Evolutionary conservation across 1,139 yeast species (phyloP).

Genomic region (Starmera stellimalicola): DNA sequence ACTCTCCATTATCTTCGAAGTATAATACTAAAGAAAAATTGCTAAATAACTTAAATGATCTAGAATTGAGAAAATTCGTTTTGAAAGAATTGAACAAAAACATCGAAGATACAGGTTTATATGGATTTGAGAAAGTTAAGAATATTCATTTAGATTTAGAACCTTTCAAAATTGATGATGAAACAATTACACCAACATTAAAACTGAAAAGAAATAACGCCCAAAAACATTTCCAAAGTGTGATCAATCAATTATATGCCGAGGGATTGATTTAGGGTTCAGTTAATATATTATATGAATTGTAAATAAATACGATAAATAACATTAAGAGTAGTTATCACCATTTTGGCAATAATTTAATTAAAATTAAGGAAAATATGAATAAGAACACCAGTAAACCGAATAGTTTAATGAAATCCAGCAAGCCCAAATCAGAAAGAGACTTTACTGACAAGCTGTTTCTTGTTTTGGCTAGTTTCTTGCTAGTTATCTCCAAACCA

Average conservation of each 20-base stretch:
- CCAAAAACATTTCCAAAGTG: constrained; percentile 28
- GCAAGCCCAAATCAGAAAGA: constrained; percentile 23
- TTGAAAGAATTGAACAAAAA: constrained; percentile 23
- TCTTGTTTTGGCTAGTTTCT: constrained; percentile 23
- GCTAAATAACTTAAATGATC: constrained; percentile 20
- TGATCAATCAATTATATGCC: constrained; percentile 31
- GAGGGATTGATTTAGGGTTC: constrained; percentile 23
- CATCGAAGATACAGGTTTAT: constrained; percentile 23
- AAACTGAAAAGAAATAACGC: constrained; percentile 45
- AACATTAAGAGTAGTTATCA: no score
- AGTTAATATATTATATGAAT: no score
- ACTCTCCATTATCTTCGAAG: constrained; percentile 10
- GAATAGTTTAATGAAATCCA: constrained; percentile 22
- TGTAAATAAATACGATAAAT: neutral
- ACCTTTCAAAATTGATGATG: constrained; percentile 41
- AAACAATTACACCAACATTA: constrained; percentile 47
- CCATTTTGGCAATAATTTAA: constrained; percentile 29
- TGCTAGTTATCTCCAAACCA: constrained; percentile 28
- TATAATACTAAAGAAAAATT: constrained; percentile 19
- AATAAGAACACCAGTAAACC: constrained; percentile 16
- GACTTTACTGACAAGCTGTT: constrained; percentile 18
- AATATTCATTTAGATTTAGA: constrained; percentile 38
- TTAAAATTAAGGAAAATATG: constrained; percentile 24
- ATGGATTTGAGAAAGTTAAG: constrained; percentile 39
- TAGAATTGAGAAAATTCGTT: constrained; percentile 22